Base-by-base conservation (phyloP, 495 filamentous ascomycete species). In the Aspergillus indologenus region DNA sequence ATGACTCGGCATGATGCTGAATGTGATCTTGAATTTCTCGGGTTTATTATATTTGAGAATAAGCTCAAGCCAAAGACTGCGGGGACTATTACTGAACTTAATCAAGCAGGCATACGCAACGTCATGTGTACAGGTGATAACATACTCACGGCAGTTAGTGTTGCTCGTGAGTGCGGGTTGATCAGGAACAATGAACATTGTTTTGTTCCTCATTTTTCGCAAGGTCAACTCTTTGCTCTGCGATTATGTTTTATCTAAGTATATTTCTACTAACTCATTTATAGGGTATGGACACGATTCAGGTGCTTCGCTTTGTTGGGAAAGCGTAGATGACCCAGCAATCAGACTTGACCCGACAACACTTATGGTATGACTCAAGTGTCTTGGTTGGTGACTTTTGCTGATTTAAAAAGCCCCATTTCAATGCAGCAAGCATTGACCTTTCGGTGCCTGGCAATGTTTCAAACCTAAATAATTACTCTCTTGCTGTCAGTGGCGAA, bases 121-220 rank as follows among this genome's bases (percentile, higher is more conserved):
- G 85, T 96, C 54, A 99, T 99, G 95, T 96, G 94, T 61, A 99
- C 95, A 0, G 95, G 95, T 51, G 95, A 99, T 75, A 99, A 99
- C 59, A 98, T 99, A 57, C 79, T 98, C 45, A 99, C 95, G 17
- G 95, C 95, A 17, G 89, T 99, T 63, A 96, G 92, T 68, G 95
- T 99, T 60, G 94, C 93, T 6, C 85, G 91, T 64, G 92, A 99
- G 69, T 98, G 94, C 72, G 81, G 85, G 55, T 79, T 99, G 57
- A 85, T 99, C 54, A 85, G 90, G 59, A 82, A 78, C 56, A 83
- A 83, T 47, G 89, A 91, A 4, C 89, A 92, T 56, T 96, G 93
- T 70, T 99, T 96, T 62, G 86, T 96, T 7, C 92, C 95, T 17
- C 90, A 91, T 70, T 92, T 98, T 70, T 66, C 82, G 11, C 85